Base-by-base conservation (phyloP, 2,329 filamentous ascomycete species). In the Hyphodiscus sp. region DNA sequence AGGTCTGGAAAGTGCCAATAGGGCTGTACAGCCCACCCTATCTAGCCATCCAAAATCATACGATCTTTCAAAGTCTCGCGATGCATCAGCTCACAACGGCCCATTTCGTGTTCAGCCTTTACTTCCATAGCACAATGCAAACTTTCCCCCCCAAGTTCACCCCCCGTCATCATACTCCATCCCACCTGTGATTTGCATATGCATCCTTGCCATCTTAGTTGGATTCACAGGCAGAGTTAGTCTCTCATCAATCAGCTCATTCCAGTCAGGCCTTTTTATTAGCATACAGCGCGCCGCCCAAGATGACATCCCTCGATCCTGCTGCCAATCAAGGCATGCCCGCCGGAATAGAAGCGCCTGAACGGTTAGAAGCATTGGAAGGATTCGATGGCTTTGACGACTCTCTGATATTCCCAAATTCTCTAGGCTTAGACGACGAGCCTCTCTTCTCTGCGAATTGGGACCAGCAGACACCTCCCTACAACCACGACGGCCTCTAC, bases 401-500 rank as follows among this genome's bases (percentile, higher is more conserved):
- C 45, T 51, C 58, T 8, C 49, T 60, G 46, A 47, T 60, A 20
- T 65, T 63, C 53, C 53, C 55, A 47, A 59, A 65, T 53, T 53
- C 55, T 33, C 53, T 63, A 51, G 56, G 52, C 20, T 55, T 63
- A 51, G 60, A 65, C 45, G 64, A 65, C 42, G 58, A 65, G 19
- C 58, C 58, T 54, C 53, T 66, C 8, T 66, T 67, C 52, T 51
- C 58, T 7, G 47, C 60, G 20, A 56, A 61, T 41, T 67, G 64
- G 63, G 63, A 64, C 47, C 58, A 63, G 42, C 56, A 64, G 6
- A n/a, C 23, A 38, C 65, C 62, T 43, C 64, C 66, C 45, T 61
- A 64, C n/a, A 63, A 66, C 54, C 59, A 65, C 38, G 65, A 60
- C 26, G 59, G 60, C 18, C 60, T 68, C 47, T 67, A 68, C 51